Evolutionary conservation across 352 stramenopile species (phyloP).

Genomic region (Phytophthora sp.): DNA sequence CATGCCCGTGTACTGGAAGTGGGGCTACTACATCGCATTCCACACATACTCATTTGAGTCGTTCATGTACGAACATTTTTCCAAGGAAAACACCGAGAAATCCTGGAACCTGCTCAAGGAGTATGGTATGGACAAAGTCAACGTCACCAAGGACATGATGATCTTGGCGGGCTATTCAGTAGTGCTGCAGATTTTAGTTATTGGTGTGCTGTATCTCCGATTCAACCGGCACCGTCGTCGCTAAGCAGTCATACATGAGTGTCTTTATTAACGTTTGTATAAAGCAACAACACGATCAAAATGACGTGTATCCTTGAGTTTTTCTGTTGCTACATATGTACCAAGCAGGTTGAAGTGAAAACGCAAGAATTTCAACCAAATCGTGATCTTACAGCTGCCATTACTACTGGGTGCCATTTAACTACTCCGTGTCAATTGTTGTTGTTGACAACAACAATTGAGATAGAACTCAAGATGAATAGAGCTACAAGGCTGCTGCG

Average conservation of each 20-base stretch:
- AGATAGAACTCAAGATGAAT: too few relatives aligned
- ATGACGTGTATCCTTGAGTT: too few relatives aligned
- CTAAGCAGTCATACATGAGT: slow-evolving; percentile 14
- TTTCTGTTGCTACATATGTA: too few relatives aligned
- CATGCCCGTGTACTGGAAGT: slow-evolving; percentile 82
- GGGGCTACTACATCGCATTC: slow-evolving; percentile 88
- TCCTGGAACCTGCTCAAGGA: slow-evolving; percentile 36
- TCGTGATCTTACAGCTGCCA: neutral
- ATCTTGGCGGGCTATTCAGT: slow-evolving; percentile 57
- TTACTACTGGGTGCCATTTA: slow-evolving; percentile 6
- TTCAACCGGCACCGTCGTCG: slow-evolving; percentile 41
- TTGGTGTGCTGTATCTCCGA: slow-evolving; percentile 44
- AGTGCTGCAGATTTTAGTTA: slow-evolving; percentile 58
- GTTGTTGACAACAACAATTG: too few relatives aligned
- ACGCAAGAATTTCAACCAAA: neutral
- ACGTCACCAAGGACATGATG: slow-evolving; percentile 58
- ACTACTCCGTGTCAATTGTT: too few relatives aligned
- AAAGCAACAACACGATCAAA: slow-evolving; percentile 9
- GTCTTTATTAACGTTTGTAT: slow-evolving; percentile 35
- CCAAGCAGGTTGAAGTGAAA: neutral
- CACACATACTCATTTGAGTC: slow-evolving; percentile 88
- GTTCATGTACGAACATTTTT: slow-evolving; percentile 89
- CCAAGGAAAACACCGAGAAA: slow-evolving; percentile 23
- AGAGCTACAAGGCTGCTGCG: too few relatives aligned
- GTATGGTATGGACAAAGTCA: slow-evolving; percentile 68